Base-by-base conservation (phyloP, 768 basidiomycete genomes). In the Russula dissimulans region DNA sequence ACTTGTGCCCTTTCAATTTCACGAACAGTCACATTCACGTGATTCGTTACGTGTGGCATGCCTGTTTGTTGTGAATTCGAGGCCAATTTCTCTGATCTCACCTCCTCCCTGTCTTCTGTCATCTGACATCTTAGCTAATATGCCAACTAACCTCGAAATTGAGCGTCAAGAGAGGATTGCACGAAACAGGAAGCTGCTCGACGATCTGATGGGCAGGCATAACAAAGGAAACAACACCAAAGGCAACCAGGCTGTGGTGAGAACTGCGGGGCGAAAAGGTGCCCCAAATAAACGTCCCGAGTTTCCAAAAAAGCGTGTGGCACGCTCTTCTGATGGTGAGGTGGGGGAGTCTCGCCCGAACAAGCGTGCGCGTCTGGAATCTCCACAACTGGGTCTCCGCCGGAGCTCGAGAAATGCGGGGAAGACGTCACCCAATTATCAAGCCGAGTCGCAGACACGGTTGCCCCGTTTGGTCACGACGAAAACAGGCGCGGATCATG, bases 401-500 rank as follows among this genome's bases (percentile, higher is more conserved):
- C 76, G 91, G 54, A 91, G 89, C 68, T 73, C 79, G 46, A 79
- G 90, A 52, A 84, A 84, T 62, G 74, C 77, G 4, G 84, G 82
- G 1, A 86, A 83, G 65, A 71, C 67, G 14, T 69, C 9, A 9
- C 55, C 83, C 3, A 76, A 86, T 70, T 85, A 87, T 26, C 81
- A 84, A 62, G 74, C 72, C 31, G 68, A 69, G 43, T 53, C 60
- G 66, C 32, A 69, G 17, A 43, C 36, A 12, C 56, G 39, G 17
- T 41, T 51, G 0, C 57, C 61, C 44, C 62, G 54, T 8, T 10
- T 59, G 15, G 43, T 67, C 18, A 47, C 49, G 47, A 29, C 62
- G 46, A 67, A 64, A 14, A 65, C 65, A n/a, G 64, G 69, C 18
- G 61, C 65, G 32, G 69, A 59, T 42, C 67, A 61, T 57, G 66